phyloP scores from a whole-genome alignment of 2,329 filamentous ascomycete genomes.

The Fusarium subtropicale region DNA sequence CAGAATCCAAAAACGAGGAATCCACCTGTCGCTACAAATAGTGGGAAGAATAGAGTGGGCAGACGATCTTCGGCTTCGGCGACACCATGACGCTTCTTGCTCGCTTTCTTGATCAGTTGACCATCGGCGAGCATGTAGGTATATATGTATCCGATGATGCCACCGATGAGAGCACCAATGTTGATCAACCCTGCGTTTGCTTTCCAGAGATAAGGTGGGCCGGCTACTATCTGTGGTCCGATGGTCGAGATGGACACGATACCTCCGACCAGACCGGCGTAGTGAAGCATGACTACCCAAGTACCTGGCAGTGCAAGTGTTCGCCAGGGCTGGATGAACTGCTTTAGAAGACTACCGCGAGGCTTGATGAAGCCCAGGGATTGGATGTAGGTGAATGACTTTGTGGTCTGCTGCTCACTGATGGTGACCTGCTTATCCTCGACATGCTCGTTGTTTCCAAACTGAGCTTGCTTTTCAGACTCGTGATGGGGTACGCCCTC shows the following conservation, averaged over 20 bases:
- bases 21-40: slow-evolving; percentile 49
- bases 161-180: slow-evolving; percentile 50
- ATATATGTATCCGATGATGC: slow-evolving; percentile 46
- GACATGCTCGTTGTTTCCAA: slow-evolving; percentile 22
- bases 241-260: slow-evolving; percentile 52
- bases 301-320: slow-evolving; percentile 47
- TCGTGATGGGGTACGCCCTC: background rate
- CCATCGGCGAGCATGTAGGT: slow-evolving; percentile 45
- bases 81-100: slow-evolving; percentile 42
- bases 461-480: slow-evolving; percentile 8
- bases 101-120: slow-evolving; percentile 15
- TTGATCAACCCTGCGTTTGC: slow-evolving; percentile 51
- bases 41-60: slow-evolving; percentile 47
- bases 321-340: slow-evolving; percentile 27
- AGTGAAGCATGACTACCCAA: slow-evolving; percentile 54
- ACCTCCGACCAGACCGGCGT: slow-evolving; percentile 53
- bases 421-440: background rate
- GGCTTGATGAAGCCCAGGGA: slow-evolving; percentile 28
- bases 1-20: slow-evolving; percentile 55
- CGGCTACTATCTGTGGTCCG: slow-evolving; percentile 48
- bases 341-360: slow-evolving; percentile 8
- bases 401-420: background rate
- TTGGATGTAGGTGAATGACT: slow-evolving; percentile 11
- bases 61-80: slow-evolving; percentile 52
- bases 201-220: slow-evolving; percentile 52